Base-by-base conservation (phyloP, 495 filamentous ascomycete species). In the Hyaloscypha variabilis region DNA sequence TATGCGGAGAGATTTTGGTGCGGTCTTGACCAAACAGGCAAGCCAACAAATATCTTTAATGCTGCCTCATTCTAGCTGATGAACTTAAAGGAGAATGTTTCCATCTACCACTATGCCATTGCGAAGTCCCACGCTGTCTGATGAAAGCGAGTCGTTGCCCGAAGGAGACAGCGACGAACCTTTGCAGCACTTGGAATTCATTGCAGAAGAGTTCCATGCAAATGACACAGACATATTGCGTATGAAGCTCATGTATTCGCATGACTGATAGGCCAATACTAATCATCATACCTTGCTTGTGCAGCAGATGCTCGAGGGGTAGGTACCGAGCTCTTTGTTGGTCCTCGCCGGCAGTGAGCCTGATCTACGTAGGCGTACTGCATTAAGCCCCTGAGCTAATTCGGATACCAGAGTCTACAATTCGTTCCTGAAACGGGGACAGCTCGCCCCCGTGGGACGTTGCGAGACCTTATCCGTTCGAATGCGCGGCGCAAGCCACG, bases 401-500 rank as follows among this genome's bases (percentile, higher is more conserved):
- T 46, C 19, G 10, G 39, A n/a, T 25, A 6, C 21, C 51, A 54
- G 25, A 54, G 11, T 13, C 58, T 61, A 23, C 58, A 61, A 26
- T 61, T 61, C 42, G 39, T 61, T 4, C 17, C 58, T 19, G 58
- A 61, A 31, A 49, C 58, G 11, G 58, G 58, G 6, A 61, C 36
- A 29, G 19, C 58, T 13, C 58, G 58, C 0, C 58, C 58, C 26
- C 23, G 17, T 29, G 58, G 58, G 11, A 25, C 24, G 6, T 29
- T 49, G 19, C 36, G 58, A 50, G 28, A 61, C 10, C 58, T 61
- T 2, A 61, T 61, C 46, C 36, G 58, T 46, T 61, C 58, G 26
- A 42, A 51, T 25, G 58, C 58, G 10, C 56, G 56, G 39, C 36
- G 58, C 5, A 49, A 61, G 42, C 25, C 36, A 50, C 36, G 46